Evolutionary conservation across 1,284 basidiomycete species (phyloP), one percentile per base, ranked within the genome.

Genomic region (Wallemia ichthyophaga): DNA sequence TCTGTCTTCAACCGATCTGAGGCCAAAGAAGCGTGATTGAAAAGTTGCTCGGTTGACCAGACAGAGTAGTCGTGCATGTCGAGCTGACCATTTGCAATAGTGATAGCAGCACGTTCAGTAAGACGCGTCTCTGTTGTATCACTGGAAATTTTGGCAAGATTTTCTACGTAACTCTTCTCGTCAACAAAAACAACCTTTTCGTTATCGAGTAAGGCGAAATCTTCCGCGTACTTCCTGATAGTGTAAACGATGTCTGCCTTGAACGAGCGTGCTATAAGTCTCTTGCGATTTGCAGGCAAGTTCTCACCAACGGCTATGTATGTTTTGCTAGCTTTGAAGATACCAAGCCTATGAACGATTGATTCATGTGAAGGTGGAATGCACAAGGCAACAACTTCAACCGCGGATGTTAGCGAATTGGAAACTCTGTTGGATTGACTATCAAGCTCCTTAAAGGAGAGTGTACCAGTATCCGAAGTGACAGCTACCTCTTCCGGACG

Each of bases 301-400:
- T 66, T 65, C 48, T 63, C 64, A 59, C 68, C 68, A 23, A 70
- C 64, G 2, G 69, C 68, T 19, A 70, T 58, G 58, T 69, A 70
- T 11, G 64, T 59, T 19, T 63, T 62, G 1, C 67, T 64, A 11
- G 64, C 62, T 32, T 61, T 63, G 25, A 67, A 60, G 48, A 67
- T 62, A 48, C 37, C 37, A 11, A 48, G 11, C n/a, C 37, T 11
- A 48, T 48, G 37, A 48, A 21, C 37, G n/a, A 48, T 48, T 5
- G 37, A 48, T 19, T 48, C 37, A 5, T 11, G 37, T 21, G 37
- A 48, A 5, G 37, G 13, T 11, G 37, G 37, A 21, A 48, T 48
- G n/a, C 37, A 48, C n/a, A 48, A 11, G 7, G 9, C 37, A 19
- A 48, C n/a, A 21, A 48, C 37, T 11, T 11, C n/a, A 7, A 7